Conservation (phyloP, 371 early-diverging fungal genomes). For the Fennellomyces sp. region DNA sequence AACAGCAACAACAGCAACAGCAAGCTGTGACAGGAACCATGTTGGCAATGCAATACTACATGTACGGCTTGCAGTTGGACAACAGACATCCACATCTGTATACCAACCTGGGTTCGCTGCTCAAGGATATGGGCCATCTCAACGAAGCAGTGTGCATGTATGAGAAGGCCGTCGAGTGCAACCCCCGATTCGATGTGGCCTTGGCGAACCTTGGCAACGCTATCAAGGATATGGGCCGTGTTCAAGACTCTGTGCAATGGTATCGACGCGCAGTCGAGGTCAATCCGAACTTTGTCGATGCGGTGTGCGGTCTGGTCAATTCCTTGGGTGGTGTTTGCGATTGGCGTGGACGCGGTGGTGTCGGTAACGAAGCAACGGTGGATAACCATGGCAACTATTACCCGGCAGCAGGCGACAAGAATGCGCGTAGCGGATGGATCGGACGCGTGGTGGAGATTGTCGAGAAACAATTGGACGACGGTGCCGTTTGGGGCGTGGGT, state of each 20-base stretch:
- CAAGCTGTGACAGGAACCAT: slow-evolving; percentile 65
- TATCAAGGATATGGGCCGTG: slow-evolving; percentile 86
- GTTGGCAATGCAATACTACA: slow-evolving; percentile 83
- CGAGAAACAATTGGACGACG: slow-evolving; percentile 75
- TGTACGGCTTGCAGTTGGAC: slow-evolving; percentile 84
- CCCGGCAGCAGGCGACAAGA: slow-evolving; percentile 17
- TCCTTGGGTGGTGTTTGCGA: slow-evolving; percentile 87
- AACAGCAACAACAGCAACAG: slow-evolving; percentile 26
- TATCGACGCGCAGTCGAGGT: slow-evolving; percentile 84
- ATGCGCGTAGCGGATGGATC: slow-evolving; percentile 71
- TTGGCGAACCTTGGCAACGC: slow-evolving; percentile 92
- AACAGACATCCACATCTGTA: slow-evolving; percentile 87
- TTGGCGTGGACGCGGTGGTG: slow-evolving; percentile 82
- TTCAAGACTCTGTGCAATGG: slow-evolving; percentile 88
- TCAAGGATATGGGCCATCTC: slow-evolving; percentile 87
- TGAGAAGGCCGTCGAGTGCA: slow-evolving; percentile 84
- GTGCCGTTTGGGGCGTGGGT: slow-evolving; percentile 61
- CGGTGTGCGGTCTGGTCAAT: slow-evolving; percentile 89
- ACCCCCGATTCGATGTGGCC: slow-evolving; percentile 89
- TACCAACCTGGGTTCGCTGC: slow-evolving; percentile 86
- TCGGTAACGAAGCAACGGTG: slow-evolving; percentile 45
- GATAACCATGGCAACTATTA: slow-evolving; percentile 40
- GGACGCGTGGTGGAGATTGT: slow-evolving; percentile 80
- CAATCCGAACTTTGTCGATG: slow-evolving; percentile 91
- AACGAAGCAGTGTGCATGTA: slow-evolving; percentile 87